These are phyloP conservation scores for Penicillium hordei DNA, from an alignment of 2,329 filamentous ascomycete species.

Conservation along the genomic window DNA sequence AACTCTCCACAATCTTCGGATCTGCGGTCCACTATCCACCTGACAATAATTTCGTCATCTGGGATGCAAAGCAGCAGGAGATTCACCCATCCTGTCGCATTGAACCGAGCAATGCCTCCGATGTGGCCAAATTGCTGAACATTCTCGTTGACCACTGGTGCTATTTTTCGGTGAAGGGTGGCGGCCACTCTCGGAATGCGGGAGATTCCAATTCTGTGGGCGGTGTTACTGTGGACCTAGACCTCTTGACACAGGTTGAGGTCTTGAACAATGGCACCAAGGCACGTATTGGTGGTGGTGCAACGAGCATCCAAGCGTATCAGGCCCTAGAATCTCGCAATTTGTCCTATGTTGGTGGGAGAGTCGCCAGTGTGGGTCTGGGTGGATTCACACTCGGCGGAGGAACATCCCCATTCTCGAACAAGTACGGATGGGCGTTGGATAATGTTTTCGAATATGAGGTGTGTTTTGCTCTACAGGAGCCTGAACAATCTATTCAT, in stretches of 20 bases:
- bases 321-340: constrained; percentile 10
- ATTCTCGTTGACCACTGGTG: constrained; percentile 23
- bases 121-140: constrained; percentile 18
- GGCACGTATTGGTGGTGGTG: neutral
- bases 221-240: constrained; percentile 25
- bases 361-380: constrained; percentile 42
- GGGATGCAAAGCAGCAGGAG: constrained; percentile 21
- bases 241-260: constrained; percentile 12
- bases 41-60: constrained; percentile 13
- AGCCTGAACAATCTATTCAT: neutral
- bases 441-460: constrained; percentile 25
- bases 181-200: constrained; percentile 55
- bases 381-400: constrained; percentile 42
- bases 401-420: constrained; percentile 37
- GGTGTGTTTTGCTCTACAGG: constrained; percentile 3
- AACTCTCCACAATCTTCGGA: neutral
- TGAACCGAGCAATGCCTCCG: constrained; percentile 14
- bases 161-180: constrained; percentile 54
- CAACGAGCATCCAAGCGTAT: constrained; percentile 2
- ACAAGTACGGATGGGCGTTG: constrained; percentile 24
- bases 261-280: neutral
- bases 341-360: constrained; percentile 35
- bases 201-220: constrained; percentile 52
- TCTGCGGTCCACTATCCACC: constrained; percentile 1
- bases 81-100: constrained; percentile 20